Evolutionary conservation across 352 stramenopile genomes (phyloP).

Genomic region (Globisporangium paroecandrum): DNA sequence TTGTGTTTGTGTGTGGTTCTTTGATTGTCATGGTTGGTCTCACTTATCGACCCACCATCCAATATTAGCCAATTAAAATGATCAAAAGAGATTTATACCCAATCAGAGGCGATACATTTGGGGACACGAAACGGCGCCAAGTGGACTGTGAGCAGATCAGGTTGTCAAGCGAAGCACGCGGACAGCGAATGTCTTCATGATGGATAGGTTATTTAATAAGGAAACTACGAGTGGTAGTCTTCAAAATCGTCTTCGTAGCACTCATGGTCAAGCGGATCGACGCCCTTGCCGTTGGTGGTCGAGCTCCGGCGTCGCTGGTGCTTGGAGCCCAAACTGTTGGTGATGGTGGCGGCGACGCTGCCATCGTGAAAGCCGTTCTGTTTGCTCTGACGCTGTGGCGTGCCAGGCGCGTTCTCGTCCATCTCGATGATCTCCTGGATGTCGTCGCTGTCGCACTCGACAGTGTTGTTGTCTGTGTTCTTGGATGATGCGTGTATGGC

Average conservation of each 20-base stretch:
- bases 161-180: background rate
- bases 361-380: constrained; percentile 1
- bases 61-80: constrained; percentile 1
- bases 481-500: constrained; percentile 14
- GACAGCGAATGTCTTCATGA: background rate
- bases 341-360: constrained; percentile 1
- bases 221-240: constrained; percentile 33
- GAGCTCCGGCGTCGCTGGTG: constrained; percentile 5
- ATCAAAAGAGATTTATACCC: background rate
- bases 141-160: background rate
- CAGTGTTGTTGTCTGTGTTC: constrained; percentile 34
- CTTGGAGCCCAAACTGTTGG: background rate
- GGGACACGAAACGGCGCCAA: constrained; percentile 1
- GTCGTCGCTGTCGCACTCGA: constrained; percentile 60
- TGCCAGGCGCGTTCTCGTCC: constrained; percentile 19
- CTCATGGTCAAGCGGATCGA: constrained; percentile 47
- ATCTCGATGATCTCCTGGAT: constrained; percentile 85
- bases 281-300: constrained; percentile 14
- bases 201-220: background rate
- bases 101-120: background rate
- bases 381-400: constrained; percentile 9
- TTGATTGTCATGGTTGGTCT: background rate
- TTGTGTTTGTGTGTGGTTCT: background rate
- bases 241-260: constrained; percentile 85
- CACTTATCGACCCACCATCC: constrained; percentile 4